Base-by-base conservation (phyloP, 768 basidiomycete genomes). In the Podaxis sp. region DNA sequence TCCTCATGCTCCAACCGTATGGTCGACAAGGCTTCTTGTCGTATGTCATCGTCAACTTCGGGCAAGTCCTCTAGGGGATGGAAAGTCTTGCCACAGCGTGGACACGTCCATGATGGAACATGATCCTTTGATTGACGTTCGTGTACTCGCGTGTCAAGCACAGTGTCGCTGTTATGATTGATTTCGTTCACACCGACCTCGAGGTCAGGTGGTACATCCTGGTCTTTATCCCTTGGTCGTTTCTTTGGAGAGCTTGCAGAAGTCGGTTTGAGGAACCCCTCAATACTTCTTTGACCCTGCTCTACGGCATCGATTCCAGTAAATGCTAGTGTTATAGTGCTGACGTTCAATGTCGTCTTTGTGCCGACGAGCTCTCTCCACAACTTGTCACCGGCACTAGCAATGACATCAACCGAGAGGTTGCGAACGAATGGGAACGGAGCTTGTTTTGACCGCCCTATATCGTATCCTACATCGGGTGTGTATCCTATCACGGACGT, bases 331-430 rank as follows among this genome's bases (percentile, higher is more conserved):
- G 82, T 78, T 6, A 99, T 82, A 66, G 82, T 84, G 26, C 88
- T 89, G 44, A 97, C 80, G 61, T 90, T 89, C 74, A 93, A 79
- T 1, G 75, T 74, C 13, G 70, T 73, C 69, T 65, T 73, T 58
- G 71, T 81, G 33, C 89, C 90, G n/a, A 91, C 81, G 2, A 95
- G 83, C 63, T 96, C 94, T 66, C 88, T 91, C 89, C 95, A 93
- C 1, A 99, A 80, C 70, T 86, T 89, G 68, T 91, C 85, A 3
- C 88, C 96, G 24, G 86, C 87, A 11, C 84, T 76, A 17, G 87
- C 84, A 64, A 99, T 89, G 63, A 84, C 77, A 64, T 96, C 93
- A 13, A 93, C 87, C 0, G 86, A 87, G 20, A 92, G 78, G 38
- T 89, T 84, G 15, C 82, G 82, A 26, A 86, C 84, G 75, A 91